phyloP scores from a whole-genome alignment of 2,329 filamentous ascomycete species.

The Paradendryphiella salina region DNA sequence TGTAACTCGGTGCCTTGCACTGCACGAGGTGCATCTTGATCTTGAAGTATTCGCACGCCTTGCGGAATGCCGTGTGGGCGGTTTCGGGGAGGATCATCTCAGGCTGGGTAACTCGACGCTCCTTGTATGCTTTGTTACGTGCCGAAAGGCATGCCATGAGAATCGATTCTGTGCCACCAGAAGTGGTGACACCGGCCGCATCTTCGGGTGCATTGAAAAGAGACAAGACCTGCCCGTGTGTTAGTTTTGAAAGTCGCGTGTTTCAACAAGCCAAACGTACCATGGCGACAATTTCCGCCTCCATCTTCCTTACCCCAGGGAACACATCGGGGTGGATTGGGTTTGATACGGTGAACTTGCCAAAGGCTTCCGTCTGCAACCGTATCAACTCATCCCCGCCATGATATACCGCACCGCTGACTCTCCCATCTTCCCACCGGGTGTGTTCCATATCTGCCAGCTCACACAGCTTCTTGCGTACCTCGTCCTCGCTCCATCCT shows the following conservation, averaged over 20 bases:
- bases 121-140: slow-evolving; percentile 81
- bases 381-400: slow-evolving; percentile 80
- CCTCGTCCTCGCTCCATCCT: slow-evolving; percentile 77
- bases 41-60: slow-evolving; percentile 92
- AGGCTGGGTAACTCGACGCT: slow-evolving; percentile 86
- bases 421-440: slow-evolving; percentile 92
- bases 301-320: slow-evolving; percentile 97
- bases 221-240: slow-evolving; percentile 58
- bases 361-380: slow-evolving; percentile 90
- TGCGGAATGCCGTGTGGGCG: slow-evolving; percentile 93
- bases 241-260: slow-evolving; percentile 6
- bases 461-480: slow-evolving; percentile 76
- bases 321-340: slow-evolving; percentile 98
- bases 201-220: slow-evolving; percentile 89
- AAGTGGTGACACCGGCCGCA: slow-evolving; percentile 85
- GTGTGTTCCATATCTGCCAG: slow-evolving; percentile 89
- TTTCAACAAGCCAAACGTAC: slow-evolving; percentile 53
- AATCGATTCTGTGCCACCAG: slow-evolving; percentile 94
- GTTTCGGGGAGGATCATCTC: slow-evolving; percentile 98
- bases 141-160: slow-evolving; percentile 92
- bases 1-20: slow-evolving; percentile 82
- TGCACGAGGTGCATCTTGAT: slow-evolving; percentile 90
- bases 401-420: slow-evolving; percentile 95
- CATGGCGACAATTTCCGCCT: slow-evolving; percentile 97
- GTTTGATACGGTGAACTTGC: slow-evolving; percentile 91